Base-by-base conservation (phyloP, 73 alveolate species). In the Halteria grandinella region DNA sequence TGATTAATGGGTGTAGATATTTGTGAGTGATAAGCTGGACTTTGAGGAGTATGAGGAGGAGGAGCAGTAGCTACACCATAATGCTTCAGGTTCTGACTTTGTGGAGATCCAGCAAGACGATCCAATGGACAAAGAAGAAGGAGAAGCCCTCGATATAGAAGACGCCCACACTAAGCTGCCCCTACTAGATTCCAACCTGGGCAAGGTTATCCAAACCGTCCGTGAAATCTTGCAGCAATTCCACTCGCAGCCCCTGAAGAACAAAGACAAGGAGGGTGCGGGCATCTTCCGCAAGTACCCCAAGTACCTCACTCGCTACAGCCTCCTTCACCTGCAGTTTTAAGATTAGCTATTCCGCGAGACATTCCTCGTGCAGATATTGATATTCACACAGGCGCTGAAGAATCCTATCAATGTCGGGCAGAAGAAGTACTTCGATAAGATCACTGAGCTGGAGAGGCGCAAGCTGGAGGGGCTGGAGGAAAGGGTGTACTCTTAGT, bases 161-260 rank as follows among this genome's bases (percentile, higher is more conserved):
- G 73, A 51, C 24, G 36, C 17, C 10, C 70, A 47, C 36, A 5
- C 25, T 31, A 52, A 41, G 41, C 47, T 8, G 7, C 39, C 47
- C 44, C 45, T 8, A 17, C 12, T 11, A 23, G 60, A 63, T 25
- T 31, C 75, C 10, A 79, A 59, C 41, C 40, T 79, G 6, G 34
- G 49, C 7, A 23, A 70, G 32, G 70, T 79, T 52, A 54, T 79
- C 31, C 36, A 18, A 17, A 49, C 71, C 29, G 45, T 80, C 39
- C 51, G 52, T 21, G 57, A 80, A 11, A 41, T 69, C 33, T 34
- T 80, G 10, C 51, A 18, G 18, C 20, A 33, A 11, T 83, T 83
- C 48, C 78, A 72, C 59, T 40, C 60, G 21, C 14, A 83, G 28
- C 92, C 92, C 12, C 72, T 83, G 10, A 41, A 34, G n/a, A 71